Evolutionary conservation across 768 basidiomycete species (phyloP).

Genomic region (Rhodotorula paludigena): DNA sequence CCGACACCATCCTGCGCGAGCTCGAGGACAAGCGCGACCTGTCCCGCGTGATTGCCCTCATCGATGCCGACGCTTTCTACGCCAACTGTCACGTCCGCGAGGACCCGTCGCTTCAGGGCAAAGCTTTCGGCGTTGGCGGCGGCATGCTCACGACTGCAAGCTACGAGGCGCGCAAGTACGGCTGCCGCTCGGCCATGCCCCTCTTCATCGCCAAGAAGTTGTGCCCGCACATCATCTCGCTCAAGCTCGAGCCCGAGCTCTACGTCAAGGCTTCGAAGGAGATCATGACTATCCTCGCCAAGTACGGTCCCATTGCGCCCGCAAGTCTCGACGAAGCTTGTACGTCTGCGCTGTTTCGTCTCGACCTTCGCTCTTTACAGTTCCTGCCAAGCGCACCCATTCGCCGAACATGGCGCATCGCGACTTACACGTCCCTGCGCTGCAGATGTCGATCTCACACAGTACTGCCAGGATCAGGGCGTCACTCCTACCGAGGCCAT

Average conservation of each 20-base stretch:
- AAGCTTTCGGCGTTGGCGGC: conserved; percentile 61
- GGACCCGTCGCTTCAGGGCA: conserved; percentile 46
- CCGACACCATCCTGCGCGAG: conserved; percentile 50
- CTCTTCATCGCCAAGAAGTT: conserved; percentile 90
- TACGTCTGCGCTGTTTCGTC: no score
- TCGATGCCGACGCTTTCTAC: conserved; percentile 66
- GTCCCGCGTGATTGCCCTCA: conserved; percentile 78
- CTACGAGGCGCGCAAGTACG: conserved; percentile 39
- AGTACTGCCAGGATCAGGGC: conserved; percentile 66
- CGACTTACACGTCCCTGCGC: no score
- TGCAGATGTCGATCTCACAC: conserved; percentile 61
- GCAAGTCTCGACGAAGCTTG: conserved; percentile 80
- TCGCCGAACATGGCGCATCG: background rate
- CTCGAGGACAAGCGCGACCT: conserved; percentile 74
- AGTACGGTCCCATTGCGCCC: conserved; percentile 51
- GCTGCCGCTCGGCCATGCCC: conserved; percentile 83
- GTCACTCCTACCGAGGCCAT: conserved; percentile 70
- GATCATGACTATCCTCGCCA: conserved; percentile 64
- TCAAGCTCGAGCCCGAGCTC: conserved; percentile 46
- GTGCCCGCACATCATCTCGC: conserved; percentile 77
- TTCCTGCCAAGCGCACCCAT: no score
- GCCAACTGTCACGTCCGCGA: conserved; percentile 45
- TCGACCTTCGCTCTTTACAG: background rate
- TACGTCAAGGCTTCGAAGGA: conserved; percentile 46
- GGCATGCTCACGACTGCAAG: conserved; percentile 72